Evolutionary conservation across 331 rosid species (phyloP).

Genomic region (Quercus phellos): DNA sequence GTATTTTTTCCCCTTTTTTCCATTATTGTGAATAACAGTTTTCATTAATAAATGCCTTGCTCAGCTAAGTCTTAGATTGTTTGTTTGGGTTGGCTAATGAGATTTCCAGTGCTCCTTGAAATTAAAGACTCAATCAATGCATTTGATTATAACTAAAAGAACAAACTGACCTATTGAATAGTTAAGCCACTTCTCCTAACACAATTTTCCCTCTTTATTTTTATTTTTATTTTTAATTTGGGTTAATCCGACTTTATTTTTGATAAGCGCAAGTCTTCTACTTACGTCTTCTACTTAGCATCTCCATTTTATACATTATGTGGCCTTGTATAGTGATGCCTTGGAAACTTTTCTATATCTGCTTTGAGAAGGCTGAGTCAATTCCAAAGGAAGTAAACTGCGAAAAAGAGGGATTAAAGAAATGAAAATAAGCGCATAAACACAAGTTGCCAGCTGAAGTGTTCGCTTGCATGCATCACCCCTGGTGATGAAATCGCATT

Average conservation of each 20-base stretch:
- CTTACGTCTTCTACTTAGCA: background rate
- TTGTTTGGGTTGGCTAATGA: background rate
- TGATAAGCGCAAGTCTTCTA: background rate
- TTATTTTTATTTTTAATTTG: background rate
- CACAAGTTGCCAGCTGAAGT: background rate
- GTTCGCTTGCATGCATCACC: background rate
- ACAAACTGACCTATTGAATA: background rate
- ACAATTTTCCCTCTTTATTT: background rate
- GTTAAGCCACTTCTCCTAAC: background rate
- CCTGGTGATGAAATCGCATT: background rate
- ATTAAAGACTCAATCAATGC: background rate
- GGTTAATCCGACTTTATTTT: background rate
- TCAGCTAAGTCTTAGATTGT: background rate
- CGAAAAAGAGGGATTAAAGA: background rate
- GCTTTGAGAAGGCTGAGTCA: background rate
- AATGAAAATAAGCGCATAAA: background rate
- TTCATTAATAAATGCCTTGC: background rate
- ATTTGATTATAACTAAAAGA: background rate
- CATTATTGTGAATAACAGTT: background rate
- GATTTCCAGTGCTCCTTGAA: background rate
- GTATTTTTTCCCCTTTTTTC: background rate
- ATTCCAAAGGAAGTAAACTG: background rate
- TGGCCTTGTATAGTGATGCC: slow-evolving; percentile 2
- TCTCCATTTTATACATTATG: background rate
- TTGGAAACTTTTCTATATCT: background rate